phyloP scores from a whole-genome alignment of 345 rosid genomes.

The Eucalyptus regnans region DNA sequence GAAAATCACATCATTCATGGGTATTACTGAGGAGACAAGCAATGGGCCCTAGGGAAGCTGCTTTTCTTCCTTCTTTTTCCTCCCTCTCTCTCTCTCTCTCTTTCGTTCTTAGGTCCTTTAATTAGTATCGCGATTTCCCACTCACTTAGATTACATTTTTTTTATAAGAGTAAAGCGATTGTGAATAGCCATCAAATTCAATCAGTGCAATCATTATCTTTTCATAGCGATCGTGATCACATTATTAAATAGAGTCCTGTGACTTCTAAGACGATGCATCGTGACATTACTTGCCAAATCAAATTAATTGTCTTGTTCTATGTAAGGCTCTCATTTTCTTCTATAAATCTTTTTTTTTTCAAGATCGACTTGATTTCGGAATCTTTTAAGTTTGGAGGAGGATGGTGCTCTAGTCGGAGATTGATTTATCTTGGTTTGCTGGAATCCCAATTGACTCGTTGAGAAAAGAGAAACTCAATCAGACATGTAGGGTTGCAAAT shows the following conservation, averaged over 20 bases:
- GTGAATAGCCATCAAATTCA: conserved; percentile 1
- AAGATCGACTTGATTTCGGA: neutral
- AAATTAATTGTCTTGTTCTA: neutral
- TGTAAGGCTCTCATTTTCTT: neutral
- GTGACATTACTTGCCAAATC: neutral
- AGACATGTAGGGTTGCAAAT: neutral
- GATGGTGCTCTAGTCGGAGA: neutral
- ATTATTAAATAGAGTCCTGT: neutral
- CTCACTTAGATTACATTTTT: neutral
- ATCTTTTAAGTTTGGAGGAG: neutral
- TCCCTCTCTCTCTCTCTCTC: conserved; percentile 11
- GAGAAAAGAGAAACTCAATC: neutral
- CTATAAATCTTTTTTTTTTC: neutral
- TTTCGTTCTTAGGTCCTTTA: neutral
- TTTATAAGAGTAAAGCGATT: neutral
- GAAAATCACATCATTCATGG: conserved; percentile 26
- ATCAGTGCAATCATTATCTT: conserved; percentile 25
- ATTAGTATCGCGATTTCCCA: conserved; percentile 2
- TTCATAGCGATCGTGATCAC: conserved; percentile 9
- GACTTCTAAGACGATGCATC: neutral
- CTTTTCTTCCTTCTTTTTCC: conserved; percentile 1
- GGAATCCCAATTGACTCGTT: neutral
- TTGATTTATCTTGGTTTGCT: neutral
- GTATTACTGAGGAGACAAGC: neutral
- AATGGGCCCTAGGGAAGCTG: conserved; percentile 44